Base-by-base conservation (phyloP, 2,329 filamentous ascomycete species). In the Pseudogymnoascus sp. region DNA sequence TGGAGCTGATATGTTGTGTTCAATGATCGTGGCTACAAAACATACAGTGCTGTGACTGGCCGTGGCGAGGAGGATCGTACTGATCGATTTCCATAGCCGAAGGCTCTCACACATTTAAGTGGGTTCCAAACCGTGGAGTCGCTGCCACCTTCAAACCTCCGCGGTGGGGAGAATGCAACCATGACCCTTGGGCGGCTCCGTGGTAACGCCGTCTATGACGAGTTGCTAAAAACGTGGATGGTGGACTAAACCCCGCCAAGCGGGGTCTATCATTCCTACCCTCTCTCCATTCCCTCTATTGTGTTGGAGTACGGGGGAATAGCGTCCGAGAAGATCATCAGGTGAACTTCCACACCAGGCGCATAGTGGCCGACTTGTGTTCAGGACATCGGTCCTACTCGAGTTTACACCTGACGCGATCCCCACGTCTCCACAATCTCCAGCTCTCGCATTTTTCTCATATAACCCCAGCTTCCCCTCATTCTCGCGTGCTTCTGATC, bases 401-500 rank as follows among this genome's bases (percentile, higher is more conserved):
- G 28, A 57, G n/a, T 57, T 57, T 36, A 34, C 51, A 19, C 28
- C 16, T 4, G 16, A 57, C 3, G 28, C 16, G 28, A 34, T 57
- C 51, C 16, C 28, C 51, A 57, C 25, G 11, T 21, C 51, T 57
- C 51, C 51, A 57, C 51, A 57, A 34, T 34, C 51, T 19, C 51
- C 28, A 57, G 51, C 5, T 57, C n/a, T 57, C 10, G 13, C 25
- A 2, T 14, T 57, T 57, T 57, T 57, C 10, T 57, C 51, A 57
- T 57, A 57, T 57, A 57, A 57, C 51, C 28, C 51, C n/a, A 57
- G 25, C 16, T 57, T 57, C 28, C 51, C 51, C 51, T 57, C 51
- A 36, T 34, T 16, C 28, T 57, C 51, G 51, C 16, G 51, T 34
- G 51, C 16, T 28, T 57, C 51, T 34, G 51, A 34, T 21, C n/a